Base-by-base conservation (phyloP, 306 rosid species). In the Aeschynomene evenia region DNA sequence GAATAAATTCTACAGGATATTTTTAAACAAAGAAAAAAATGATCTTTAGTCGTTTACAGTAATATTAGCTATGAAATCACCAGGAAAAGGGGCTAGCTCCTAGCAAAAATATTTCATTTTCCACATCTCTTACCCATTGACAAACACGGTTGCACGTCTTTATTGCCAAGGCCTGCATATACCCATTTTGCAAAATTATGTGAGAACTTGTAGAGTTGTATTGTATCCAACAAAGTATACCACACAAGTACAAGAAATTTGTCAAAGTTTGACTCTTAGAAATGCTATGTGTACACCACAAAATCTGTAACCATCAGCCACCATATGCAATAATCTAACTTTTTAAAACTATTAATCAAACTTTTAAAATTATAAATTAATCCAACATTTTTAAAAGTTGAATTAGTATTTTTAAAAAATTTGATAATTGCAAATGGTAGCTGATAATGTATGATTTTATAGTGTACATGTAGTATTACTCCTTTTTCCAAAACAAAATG, bases 1-100 rank as follows among this genome's bases (percentile, higher is more conserved):
- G 13, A 69, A 74, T n/a, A 28, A 67, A 70, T 20, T 66, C 23
- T 46, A 26, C 22, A 66, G 36, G 53, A 71, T 75, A 75, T 78
- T 73, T 69, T 70, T 79, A 74, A 62, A 62, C 73, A 39, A 56
- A 83, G 69, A 73, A 23, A 45, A 2, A 45, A 45, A 15, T 45
- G 71, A 84, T 78, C 16, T 62, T n/a, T 90, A 90, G 91, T 88
- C 67, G 70, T 68, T 72, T 82, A 83, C 91, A 85, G 43, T 62
- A n/a, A n/a, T n/a, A 59, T 50, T 55, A 57, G 66, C 31, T 37
- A 48, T 74, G 63, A 45, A 78, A 67, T 94, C 87, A 94, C 99
- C 99, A 94, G 61, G 99, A 94, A 80, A 94, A 91, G 71, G 99
- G 99, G 88, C 97, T 94, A 60, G 97, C 94, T 80, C 99, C 99